Conservation (phyloP, 345 rosid genomes). For the Boechera retrofracta region DNA sequence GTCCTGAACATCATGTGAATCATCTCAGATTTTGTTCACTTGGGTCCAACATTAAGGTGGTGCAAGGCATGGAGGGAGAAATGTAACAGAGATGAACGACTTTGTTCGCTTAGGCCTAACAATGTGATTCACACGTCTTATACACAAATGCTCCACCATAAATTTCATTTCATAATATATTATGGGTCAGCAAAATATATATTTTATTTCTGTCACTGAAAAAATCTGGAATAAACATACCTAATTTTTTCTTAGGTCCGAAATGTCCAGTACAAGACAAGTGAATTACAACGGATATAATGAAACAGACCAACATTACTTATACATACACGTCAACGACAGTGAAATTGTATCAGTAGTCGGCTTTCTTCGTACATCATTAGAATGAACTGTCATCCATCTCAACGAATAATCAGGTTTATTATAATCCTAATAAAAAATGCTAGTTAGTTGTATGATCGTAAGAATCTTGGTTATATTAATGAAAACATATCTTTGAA, state of each 20-base stretch:
- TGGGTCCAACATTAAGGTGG: background rate
- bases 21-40: background rate
- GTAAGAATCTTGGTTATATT: slow-evolving; percentile 17
- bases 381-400: slow-evolving; percentile 18
- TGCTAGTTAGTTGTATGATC: slow-evolving; percentile 34
- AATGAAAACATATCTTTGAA: slow-evolving; percentile 37
- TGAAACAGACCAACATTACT: background rate
- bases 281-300: background rate
- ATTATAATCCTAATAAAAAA: background rate
- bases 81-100: background rate
- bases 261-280: background rate
- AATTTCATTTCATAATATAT: background rate
- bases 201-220: background rate
- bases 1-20: too few relatives aligned
- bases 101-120: background rate
- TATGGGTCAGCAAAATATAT: background rate
- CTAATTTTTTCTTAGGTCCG: too few relatives aligned
- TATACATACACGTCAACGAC: slow-evolving; percentile 13
- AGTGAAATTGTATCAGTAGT: slow-evolving; percentile 17
- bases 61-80: background rate
- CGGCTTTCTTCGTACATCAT: background rate
- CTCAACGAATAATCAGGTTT: slow-evolving; percentile 2
- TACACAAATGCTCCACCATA: background rate
- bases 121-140: slow-evolving; percentile 5
- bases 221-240: background rate